Evolutionary conservation across 2,329 filamentous ascomycete species (phyloP), one percentile per base, ranked within the genome.

Genomic region (Cercospora sp.): DNA sequence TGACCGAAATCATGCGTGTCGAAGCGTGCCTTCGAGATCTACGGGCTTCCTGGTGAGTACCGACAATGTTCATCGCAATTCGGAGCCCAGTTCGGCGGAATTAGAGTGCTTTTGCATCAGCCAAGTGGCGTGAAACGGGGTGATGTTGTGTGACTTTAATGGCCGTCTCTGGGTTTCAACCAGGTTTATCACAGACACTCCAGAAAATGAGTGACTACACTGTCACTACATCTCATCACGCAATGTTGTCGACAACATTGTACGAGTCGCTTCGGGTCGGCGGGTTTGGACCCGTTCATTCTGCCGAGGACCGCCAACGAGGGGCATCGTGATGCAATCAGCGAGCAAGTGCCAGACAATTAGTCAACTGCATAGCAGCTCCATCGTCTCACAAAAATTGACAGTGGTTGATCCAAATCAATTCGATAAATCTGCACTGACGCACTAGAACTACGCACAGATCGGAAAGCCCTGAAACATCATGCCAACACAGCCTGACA

Each of bases 401-500:
- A 59, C 55, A 34, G 24, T 59, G 26, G 18, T 16, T n/a, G 28
- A 18, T n/a, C 6, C 34, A 10, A 2, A 24, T 30, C 26, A 34
- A 9, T 18, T 9, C 9, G 5, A 24, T 12, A 12, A 28, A 16
- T 45, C 21, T 55, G 18, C 32, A 34, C 59, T 61, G 58, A 37
- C 21, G 32, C 58, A 43, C n/a, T 40, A 40, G 34, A 40, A 40
- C 13, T 34, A 32, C 16, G 59, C 34, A 49, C 10, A 62, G 10
- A 24, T n/a, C 21, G 24, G 21, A 28, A 12, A n/a, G 32, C 16
- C 10, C n/a, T 21, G 21, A 12, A 21, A 28, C 60, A 62, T 43
- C 43, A 71, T 71, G 69, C 66, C 67, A 40, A 61, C 60, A 53
- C 75, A 77, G 72, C 84, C 84, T 58, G 80, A 81, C 65, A 82